phyloP scores from a whole-genome alignment of 352 stramenopile genomes.

The Ophiocytium majus region DNA sequence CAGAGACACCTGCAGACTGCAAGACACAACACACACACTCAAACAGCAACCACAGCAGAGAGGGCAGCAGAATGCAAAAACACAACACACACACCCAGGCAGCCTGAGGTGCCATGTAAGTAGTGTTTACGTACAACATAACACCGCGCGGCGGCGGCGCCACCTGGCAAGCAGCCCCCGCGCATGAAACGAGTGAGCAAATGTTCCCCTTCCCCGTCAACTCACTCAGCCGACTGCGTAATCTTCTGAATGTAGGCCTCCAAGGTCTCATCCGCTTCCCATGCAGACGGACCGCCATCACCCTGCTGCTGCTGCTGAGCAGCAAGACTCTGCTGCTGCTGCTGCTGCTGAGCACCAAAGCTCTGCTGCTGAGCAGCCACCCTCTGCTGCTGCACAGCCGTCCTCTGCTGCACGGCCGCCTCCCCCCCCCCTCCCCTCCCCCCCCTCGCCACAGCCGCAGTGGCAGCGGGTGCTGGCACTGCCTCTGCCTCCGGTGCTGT shows the following conservation, averaged over 20 bases:
- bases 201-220: too few species aligned
- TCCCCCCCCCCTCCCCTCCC: too few species aligned
- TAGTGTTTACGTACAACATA: too few species aligned
- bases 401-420: background rate
- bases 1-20: too few species aligned
- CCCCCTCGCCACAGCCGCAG: background rate
- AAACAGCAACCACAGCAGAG: too few species aligned
- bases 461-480: too few species aligned
- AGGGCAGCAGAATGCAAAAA: too few species aligned
- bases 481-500: too few species aligned
- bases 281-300: background rate
- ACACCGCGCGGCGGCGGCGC: too few species aligned
- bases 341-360: background rate
- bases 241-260: constrained; percentile 45
- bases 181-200: background rate
- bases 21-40: too few species aligned
- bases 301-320: background rate
- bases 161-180: background rate
- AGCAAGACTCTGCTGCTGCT: background rate
- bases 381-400: background rate
- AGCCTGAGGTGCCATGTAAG: too few species aligned
- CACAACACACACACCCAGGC: too few species aligned
- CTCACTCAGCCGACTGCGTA: background rate
- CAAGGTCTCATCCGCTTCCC: constrained; percentile 49
- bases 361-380: background rate